Percentiles rank a stretch among this genome's conserved stretches.
Conservation (phyloP, 2,329 filamentous ascomycete species). For the Aureobasidium leucospermi region DNA sequence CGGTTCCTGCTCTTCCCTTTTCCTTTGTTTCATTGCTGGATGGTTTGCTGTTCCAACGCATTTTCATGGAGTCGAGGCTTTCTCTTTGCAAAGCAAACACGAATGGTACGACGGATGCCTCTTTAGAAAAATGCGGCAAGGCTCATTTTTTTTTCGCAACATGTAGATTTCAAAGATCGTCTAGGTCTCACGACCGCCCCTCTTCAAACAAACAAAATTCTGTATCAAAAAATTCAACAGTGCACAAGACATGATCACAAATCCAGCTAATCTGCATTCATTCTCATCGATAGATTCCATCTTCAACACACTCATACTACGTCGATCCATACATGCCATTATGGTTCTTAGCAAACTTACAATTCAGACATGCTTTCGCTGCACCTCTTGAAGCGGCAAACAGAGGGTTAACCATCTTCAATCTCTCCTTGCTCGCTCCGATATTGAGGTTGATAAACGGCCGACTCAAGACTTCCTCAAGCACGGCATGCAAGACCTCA, state of each 20-base stretch:
- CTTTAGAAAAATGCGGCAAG: background rate
- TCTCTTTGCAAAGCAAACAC: background rate
- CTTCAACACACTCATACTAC: too few relatives aligned
- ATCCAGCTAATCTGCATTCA: too few relatives aligned
- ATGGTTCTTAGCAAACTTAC: too few relatives aligned
- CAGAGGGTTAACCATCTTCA: background rate
- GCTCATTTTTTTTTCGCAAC: background rate
- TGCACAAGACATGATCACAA: too few relatives aligned
- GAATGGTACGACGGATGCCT: slow-evolving; percentile 3
- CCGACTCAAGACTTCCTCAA: background rate
- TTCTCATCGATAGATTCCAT: too few relatives aligned
- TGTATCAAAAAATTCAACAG: background rate
- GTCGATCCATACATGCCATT: too few relatives aligned
- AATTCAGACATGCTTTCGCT: too few relatives aligned
- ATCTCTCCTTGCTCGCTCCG: background rate
- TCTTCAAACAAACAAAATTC: background rate
- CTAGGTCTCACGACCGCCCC: background rate
- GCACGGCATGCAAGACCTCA: background rate
- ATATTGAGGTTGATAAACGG: background rate
- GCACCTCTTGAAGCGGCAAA: background rate
- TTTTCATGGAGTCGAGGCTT: slow-evolving; percentile 8
- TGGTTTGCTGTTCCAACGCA: background rate
- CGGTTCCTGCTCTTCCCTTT: background rate
- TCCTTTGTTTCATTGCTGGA: background rate
- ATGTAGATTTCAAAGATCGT: background rate